Evolutionary conservation across 2,329 filamentous ascomycete species (phyloP), one percentile per base, ranked within the genome.

Genomic region (Stachybotrys chlorohalonatus): DNA sequence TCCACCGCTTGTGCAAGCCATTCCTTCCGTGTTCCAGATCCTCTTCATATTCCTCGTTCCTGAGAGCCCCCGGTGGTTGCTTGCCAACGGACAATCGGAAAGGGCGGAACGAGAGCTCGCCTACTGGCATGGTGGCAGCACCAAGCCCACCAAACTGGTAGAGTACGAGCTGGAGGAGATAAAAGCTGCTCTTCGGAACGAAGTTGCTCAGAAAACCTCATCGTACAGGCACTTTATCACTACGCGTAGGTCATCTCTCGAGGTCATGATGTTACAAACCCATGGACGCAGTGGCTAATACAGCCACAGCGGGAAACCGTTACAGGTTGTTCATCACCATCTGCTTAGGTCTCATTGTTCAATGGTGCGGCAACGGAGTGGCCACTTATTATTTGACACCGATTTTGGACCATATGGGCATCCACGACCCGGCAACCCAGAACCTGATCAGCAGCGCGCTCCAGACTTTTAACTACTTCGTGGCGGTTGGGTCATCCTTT

Each of bases 401-500:
- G 0, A 70, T 74, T 59, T 62, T 74, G 16, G 65, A 68, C n/a
- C 67, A 68, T 3, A 64, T 74, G 2, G 72, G 71, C 0, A 71
- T 75, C 17, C 70, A 64, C 13, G 63, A 68, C 17, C 67, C 65
- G 6, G 64, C 70, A 54, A 71, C 70, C 0, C 71, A 73, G 36
- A 62, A 61, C 0, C 57, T 62, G 13, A 63, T 64, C 42, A 64
- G 63, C 8, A 60, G 60, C 0, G 32, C 62, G 1, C 54, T 74
- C 6, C 72, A 74, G 49, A 66, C 72, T 5, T 65, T 65, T 13
- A 69, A 73, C 47, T 64, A 68, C 1, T 62, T 62, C 2, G 70
- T 70, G 11, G 70, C 73, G 9, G 64, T 71, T 17, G 15, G 7
- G 7, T 47, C 46, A 3, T 47, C 46, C 9, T 16, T 47, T 8